Conservation (phyloP, 345 rosid genomes). For the Citrus cavaleriei region DNA sequence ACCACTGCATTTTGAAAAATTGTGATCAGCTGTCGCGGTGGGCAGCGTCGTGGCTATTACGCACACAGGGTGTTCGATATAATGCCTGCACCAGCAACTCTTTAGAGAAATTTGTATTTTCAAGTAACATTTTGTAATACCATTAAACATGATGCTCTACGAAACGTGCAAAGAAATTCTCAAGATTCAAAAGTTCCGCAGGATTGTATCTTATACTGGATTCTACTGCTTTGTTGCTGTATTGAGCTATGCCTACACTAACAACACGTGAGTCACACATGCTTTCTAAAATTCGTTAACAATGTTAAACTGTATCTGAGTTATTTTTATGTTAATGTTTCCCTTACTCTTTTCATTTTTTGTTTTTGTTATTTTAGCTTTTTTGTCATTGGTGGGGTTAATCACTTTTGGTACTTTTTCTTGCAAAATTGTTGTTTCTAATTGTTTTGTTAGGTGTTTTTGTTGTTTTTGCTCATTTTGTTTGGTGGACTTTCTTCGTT, state of each 20-base stretch:
- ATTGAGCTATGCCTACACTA: constrained; percentile 62
- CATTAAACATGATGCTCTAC: constrained; percentile 29
- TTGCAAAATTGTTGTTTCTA: background rate
- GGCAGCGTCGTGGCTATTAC: background rate
- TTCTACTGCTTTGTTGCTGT: constrained; percentile 64
- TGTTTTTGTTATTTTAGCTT: background rate
- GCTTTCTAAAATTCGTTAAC: background rate
- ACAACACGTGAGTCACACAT: constrained; percentile 63
- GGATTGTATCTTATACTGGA: constrained; percentile 65
- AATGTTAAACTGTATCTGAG: background rate
- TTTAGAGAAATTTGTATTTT: background rate
- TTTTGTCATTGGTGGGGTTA: constrained; percentile 3
- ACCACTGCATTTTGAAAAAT: too few species aligned
- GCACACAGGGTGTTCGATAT: constrained; percentile 10
- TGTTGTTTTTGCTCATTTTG: background rate
- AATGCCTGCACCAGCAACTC: background rate
- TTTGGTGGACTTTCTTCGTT: background rate
- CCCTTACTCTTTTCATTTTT: background rate
- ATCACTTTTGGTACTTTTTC: background rate
- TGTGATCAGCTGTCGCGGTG: rapidly evolving
- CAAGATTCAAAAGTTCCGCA: constrained; percentile 81
- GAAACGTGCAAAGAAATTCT: constrained; percentile 49
- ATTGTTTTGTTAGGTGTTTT: background rate
- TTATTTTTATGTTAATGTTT: background rate
- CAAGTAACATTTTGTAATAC: constrained; percentile 1